Evolutionary conservation across 495 filamentous ascomycete genomes (phyloP), one percentile per base, ranked within the genome.

Genomic region (Usnea hakonensis): DNA sequence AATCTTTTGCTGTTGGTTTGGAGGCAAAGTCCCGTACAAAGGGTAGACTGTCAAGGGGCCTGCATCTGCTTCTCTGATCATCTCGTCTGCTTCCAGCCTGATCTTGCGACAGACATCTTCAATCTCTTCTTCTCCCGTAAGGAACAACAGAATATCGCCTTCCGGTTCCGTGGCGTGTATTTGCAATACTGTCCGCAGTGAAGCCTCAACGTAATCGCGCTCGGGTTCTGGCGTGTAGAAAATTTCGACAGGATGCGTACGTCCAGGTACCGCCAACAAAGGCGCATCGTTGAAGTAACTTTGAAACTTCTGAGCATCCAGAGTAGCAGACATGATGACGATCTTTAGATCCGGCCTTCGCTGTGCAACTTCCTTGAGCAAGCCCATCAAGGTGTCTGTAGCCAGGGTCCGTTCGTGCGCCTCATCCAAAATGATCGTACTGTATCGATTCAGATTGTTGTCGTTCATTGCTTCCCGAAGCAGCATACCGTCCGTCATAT

Each of bases 401-500:
- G 93, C 90, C 61, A 97, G 83, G 0, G 93, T 97, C 70, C 93
- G 84, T 77, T 97, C 93, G 83, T 97, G 93, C 55, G 93, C 93
- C 75, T 97, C 93, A 73, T 99, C 95, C 62, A 99, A 86, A 71
- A 99, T 99, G 71, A 99, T 97, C 65, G 89, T 94, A 79, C 91
- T 93, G 77, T 99, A 99, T 14, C 92, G 87, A 23, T 83, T 83
- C 67, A 99, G 80, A 66, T 93, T 81, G 75, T 91, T 87, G 73
- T 99, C 95, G 76, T 95, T 86, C 95, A 99, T 99, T 37, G 95
- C 91, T 78, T 99, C 95, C 65, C 95, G 81, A 71, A 97, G 78
- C 67, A 99, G 84, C 94, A 97, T 97, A 85, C 95, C 95, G 73
- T 99, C 95, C 35, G 95, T 99, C 95, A 99, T 97, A 78, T 99